Base-by-base conservation (phyloP, 768 basidiomycete species). In the Nidularia pulvinata region DNA sequence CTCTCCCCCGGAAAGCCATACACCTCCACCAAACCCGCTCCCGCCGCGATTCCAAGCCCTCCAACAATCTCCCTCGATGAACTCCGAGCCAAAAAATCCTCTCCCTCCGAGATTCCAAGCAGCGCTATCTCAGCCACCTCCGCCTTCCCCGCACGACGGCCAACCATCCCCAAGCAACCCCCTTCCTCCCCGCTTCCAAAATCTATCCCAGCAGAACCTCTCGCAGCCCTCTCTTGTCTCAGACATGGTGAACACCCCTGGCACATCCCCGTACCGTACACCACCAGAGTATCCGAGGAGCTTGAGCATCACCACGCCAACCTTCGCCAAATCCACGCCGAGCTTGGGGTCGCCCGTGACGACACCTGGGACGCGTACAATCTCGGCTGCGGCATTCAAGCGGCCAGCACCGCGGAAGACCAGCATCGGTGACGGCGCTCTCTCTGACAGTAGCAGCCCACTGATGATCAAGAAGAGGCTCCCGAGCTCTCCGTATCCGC, bases 361-460 rank as follows among this genome's bases (percentile, higher is more conserved):
- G 46, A 34, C 61, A 37, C 52, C 65, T 9, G 57, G 72, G 6
- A 76, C 73, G 2, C 77, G 85, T 43, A 92, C 82, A 52, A 91
- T 92, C 50, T 82, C 87, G 2, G 89, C 89, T 0, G 86, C 88
- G 5, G 89, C 89, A 25, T 92, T 92, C 69, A 81, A 79, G 60
- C 74, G 86, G 32, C 83, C 78, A 33, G 73, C 73, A 45, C 64
- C 59, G 1, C 2, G 45, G 14, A 46, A 46, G 25, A 22, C 49
- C 19, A 36, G 55, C 51, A 19, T 49, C 49, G 5, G 72, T 46
- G 25, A n/a, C 4, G 45, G 74, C 19, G 16, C 11, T 42, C 16
- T 42, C 11, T 70, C 66, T 45, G 46, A 44, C 45, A 62, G 68
- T 11, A 56, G 52, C 33, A 48, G 61, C 13, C 37, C 58, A n/a